phyloP scores from a whole-genome alignment of 2,329 filamentous ascomycete genomes.

The Clonostachys rhizophaga region DNA sequence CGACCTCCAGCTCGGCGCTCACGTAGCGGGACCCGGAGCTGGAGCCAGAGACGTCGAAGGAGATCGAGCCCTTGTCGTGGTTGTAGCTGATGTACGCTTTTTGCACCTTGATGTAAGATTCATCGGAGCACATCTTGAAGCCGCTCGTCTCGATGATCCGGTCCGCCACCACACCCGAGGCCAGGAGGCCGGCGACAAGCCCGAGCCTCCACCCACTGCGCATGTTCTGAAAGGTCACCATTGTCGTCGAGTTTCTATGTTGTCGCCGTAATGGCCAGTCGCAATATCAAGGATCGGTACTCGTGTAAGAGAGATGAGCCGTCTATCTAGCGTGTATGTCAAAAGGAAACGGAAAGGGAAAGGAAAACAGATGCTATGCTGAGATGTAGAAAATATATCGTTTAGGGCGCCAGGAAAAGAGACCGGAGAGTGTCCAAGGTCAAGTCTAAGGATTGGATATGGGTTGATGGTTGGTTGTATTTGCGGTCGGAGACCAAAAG shows the following conservation, averaged over 20 bases:
- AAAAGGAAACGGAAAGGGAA: no score
- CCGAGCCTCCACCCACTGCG: conserved; percentile 24
- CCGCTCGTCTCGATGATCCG: conserved; percentile 77
- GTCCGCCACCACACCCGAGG: conserved; percentile 50
- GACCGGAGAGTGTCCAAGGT: no score
- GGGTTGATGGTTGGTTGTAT: no score
- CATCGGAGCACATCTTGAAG: conserved; percentile 64
- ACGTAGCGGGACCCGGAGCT: conserved; percentile 76
- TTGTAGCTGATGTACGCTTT: conserved; percentile 77
- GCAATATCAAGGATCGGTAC: no score
- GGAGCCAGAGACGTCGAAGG: conserved; percentile 77
- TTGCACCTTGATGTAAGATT: conserved; percentile 60
- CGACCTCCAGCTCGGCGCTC: conserved; percentile 68
- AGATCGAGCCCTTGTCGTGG: conserved; percentile 65
- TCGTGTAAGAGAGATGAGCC: no score
- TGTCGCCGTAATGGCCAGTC: neutral
- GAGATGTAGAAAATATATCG: no score
- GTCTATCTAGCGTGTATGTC: no score
- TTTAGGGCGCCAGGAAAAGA: no score
- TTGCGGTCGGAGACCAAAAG: no score
- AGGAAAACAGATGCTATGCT: no score
- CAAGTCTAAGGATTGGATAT: no score
- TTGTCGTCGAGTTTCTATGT: conserved; percentile 2
- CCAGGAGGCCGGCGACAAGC: conserved; percentile 25
- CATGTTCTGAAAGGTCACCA: neutral